These are phyloP conservation scores for Bromus sterilis DNA, from an alignment of 176 grass and related monocot species.

Conservation along the genomic window DNA sequence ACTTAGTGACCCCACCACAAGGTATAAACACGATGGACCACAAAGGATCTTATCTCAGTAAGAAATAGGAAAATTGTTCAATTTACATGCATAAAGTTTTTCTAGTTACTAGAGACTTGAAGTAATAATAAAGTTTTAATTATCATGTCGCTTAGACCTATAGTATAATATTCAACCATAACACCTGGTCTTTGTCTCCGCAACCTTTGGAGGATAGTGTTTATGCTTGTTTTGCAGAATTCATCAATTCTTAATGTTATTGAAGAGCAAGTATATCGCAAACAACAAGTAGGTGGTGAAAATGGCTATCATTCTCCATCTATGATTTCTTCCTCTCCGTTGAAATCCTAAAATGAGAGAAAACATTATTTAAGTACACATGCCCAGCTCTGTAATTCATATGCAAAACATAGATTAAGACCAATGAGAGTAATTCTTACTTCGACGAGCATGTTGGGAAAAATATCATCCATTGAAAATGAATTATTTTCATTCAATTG, in stretches of 20 bases:
- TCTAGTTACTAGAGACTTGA: too few relatives aligned
- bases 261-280: neutral
- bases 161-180: too few relatives aligned
- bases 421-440: neutral
- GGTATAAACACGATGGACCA: too few relatives aligned
- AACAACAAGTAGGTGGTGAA: neutral
- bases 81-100: too few relatives aligned
- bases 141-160: too few relatives aligned
- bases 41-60: too few relatives aligned
- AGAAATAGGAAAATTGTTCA: too few relatives aligned
- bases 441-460: neutral
- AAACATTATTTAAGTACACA: neutral
- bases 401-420: neutral
- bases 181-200: too few relatives aligned
- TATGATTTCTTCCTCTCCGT: neutral
- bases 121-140: too few relatives aligned
- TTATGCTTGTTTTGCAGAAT: neutral
- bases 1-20: too few relatives aligned
- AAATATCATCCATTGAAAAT: neutral
- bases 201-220: neutral
- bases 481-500: neutral
- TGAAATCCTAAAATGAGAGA: slow-evolving; percentile 1
- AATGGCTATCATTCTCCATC: neutral
- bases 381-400: neutral
- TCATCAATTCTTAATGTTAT: neutral